phyloP scores from a whole-genome alignment of 129 eudicot genomes.

The Flaveria robusta region DNA sequence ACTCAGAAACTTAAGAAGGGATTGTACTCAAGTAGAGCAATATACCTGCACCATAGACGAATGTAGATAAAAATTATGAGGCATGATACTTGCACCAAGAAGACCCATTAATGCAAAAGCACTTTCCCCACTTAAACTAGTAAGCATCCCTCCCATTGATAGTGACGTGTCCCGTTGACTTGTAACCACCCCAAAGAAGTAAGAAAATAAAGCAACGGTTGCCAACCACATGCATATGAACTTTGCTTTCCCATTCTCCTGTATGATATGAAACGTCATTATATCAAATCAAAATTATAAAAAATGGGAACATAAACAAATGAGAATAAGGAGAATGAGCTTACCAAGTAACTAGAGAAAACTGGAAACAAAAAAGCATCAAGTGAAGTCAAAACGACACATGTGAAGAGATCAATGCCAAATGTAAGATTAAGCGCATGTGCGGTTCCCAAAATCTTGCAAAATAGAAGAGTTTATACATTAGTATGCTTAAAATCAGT shows the following conservation, averaged over 20 bases:
- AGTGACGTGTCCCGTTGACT: slow-evolving; percentile 63
- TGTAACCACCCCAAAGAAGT: slow-evolving; percentile 59
- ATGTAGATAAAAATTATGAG: slow-evolving; percentile 92
- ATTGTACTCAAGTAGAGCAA: background rate
- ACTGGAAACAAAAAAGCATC: slow-evolving; percentile 77
- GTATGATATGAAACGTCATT: background rate
- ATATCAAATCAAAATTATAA: background rate
- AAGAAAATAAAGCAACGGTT: slow-evolving; percentile 49
- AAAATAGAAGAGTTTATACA: background rate
- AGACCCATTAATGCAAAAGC: slow-evolving; percentile 82
- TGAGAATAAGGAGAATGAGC: slow-evolving; percentile 21
- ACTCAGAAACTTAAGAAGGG: background rate
- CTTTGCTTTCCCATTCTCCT: slow-evolving; percentile 71
- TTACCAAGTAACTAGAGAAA: slow-evolving; percentile 64
- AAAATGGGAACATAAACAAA: background rate
- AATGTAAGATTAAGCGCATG: slow-evolving; percentile 73
- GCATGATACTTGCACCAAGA: slow-evolving; percentile 91
- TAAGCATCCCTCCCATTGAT: slow-evolving; percentile 51
- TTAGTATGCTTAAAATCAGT: slow-evolving; percentile 1
- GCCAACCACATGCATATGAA: slow-evolving; percentile 57
- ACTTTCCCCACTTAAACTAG: slow-evolving; percentile 73
- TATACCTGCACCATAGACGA: slow-evolving; percentile 87
- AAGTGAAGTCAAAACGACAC: slow-evolving; percentile 76
- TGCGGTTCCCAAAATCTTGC: slow-evolving; percentile 83
- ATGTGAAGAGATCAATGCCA: slow-evolving; percentile 65